Evolutionary conservation across 495 filamentous ascomycete species (phyloP).

Genomic region (Aspergillus coremiiformis): DNA sequence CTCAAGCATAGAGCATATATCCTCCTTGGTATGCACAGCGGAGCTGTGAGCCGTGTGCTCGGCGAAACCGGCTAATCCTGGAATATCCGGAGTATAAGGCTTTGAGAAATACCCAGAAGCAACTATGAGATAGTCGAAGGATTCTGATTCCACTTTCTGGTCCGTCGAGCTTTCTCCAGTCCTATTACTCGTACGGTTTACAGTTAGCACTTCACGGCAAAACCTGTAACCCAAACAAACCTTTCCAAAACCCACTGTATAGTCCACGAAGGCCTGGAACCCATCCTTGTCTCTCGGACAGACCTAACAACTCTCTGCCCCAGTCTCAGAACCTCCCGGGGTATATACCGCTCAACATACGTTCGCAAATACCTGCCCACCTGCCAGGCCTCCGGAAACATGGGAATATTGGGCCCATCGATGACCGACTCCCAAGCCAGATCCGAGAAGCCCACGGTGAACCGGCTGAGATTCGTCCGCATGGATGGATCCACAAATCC

Average conservation of each 20-base stretch:
- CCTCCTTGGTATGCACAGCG: constrained; percentile 22
- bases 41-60: constrained; percentile 56
- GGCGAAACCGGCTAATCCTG: constrained; percentile 23
- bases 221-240: constrained; percentile 11
- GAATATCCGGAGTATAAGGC: constrained; percentile 47
- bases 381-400: constrained; percentile 68
- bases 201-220: not conserved
- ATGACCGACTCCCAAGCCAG: constrained; percentile 55
- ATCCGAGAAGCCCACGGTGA: constrained; percentile 75
- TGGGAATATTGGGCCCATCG: constrained; percentile 32
- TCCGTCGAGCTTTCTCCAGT: constrained; percentile 3
- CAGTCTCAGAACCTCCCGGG: constrained; percentile 39
- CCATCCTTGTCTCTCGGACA: constrained; percentile 21
- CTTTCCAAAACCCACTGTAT: constrained; percentile 37
- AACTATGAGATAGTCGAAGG: constrained; percentile 68
- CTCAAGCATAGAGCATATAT: constrained; percentile 13
- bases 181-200: not conserved
- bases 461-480: constrained; percentile 71
- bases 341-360: constrained; percentile 54
- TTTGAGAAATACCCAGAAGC: constrained; percentile 70
- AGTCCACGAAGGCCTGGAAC: constrained; percentile 41
- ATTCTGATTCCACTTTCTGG: constrained; percentile 16
- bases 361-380: constrained; percentile 64
- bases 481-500: constrained; percentile 57
- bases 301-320: constrained; percentile 46